A percentile compares a stretch with the other conserved stretches of the same genome.
phyloP scores from a whole-genome alignment of 2,329 filamentous ascomycete species.

The Ilyonectria mors-panacis region DNA sequence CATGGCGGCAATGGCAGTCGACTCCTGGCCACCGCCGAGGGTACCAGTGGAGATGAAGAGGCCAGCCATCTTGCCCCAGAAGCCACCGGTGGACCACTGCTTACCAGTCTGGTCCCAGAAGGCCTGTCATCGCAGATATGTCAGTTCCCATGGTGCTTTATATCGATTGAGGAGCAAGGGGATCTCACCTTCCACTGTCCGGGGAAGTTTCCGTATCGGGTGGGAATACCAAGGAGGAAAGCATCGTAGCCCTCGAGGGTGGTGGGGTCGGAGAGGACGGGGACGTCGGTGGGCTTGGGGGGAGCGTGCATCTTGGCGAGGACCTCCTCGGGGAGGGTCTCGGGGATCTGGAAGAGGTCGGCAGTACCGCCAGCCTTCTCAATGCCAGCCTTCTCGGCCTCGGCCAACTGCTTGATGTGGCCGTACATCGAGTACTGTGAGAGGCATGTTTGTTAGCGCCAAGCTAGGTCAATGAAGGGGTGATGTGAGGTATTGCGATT shows the following conservation, averaged over 20 bases:
- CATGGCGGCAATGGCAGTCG: constrained; percentile 84
- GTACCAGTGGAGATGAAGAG: constrained; percentile 91
- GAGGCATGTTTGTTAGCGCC: constrained; percentile 4
- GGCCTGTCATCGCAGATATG: constrained; percentile 52
- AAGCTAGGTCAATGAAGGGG: neutral
- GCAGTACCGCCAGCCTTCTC: constrained; percentile 86
- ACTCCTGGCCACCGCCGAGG: constrained; percentile 92
- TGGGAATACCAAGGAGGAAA: constrained; percentile 95
- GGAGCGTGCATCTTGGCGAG: constrained; percentile 93
- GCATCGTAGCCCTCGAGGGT: constrained; percentile 84
- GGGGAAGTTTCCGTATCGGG: constrained; percentile 96
- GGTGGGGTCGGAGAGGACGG: constrained; percentile 70
- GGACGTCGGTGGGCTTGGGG: constrained; percentile 77
- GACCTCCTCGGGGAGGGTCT: constrained; percentile 89
- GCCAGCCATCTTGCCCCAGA: constrained; percentile 90
- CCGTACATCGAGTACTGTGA: constrained; percentile 92
- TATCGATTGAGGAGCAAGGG: neutral
- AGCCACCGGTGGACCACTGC: constrained; percentile 85
- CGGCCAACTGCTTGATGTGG: constrained; percentile 86
- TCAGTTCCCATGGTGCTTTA: neutral
- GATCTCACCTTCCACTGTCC: constrained; percentile 84
- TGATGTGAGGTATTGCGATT: constrained; percentile 7
- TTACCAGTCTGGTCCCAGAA: constrained; percentile 93
- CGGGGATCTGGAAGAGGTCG: constrained; percentile 88
- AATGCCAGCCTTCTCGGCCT: constrained; percentile 92